Evolutionary conservation across 441 rosid genomes (phyloP).

Genomic region (Gossypium lobatum): DNA sequence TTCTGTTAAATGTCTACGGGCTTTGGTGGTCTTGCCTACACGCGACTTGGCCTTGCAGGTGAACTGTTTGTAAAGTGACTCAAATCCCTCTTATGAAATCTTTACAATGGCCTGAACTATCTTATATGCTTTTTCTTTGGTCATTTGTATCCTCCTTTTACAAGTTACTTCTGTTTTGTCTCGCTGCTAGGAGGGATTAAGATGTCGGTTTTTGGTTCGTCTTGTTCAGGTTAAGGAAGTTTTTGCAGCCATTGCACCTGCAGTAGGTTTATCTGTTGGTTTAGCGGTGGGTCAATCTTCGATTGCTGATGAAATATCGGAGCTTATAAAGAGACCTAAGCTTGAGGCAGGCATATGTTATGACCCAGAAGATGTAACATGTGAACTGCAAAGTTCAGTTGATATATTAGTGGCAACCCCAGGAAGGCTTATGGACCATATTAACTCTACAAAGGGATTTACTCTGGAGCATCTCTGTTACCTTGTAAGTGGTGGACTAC

Average conservation of each 20-base stretch:
- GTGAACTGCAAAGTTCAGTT: constrained; percentile 58
- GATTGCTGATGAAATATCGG: constrained; percentile 74
- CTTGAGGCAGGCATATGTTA: constrained; percentile 84
- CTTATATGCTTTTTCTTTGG: not conserved
- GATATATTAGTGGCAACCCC: constrained; percentile 97
- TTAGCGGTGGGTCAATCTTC: constrained; percentile 96
- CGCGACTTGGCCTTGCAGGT: constrained; percentile 96
- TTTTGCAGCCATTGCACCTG: constrained; percentile 82
- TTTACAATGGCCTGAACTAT: not conserved
- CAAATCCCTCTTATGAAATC: not conserved
- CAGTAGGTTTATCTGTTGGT: constrained; percentile 91
- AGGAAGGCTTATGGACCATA: constrained; percentile 96
- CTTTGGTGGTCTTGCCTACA: constrained; percentile 82
- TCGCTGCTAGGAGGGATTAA: not conserved
- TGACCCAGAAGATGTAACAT: constrained; percentile 56
- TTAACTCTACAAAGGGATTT: constrained; percentile 72
- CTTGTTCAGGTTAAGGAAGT: constrained; percentile 74
- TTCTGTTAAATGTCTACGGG: constrained; percentile 68
- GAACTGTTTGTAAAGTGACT: not conserved
- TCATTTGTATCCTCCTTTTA: not conserved
- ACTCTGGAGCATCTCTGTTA: constrained; percentile 90
- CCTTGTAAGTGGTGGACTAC: constrained; percentile 44
- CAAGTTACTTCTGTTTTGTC: not conserved
- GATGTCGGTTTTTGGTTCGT: not conserved
- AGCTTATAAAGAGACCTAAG: constrained; percentile 66